Base-by-base conservation (phyloP, 163 green algal genomes). In the Scenedesmus sp. region DNA sequence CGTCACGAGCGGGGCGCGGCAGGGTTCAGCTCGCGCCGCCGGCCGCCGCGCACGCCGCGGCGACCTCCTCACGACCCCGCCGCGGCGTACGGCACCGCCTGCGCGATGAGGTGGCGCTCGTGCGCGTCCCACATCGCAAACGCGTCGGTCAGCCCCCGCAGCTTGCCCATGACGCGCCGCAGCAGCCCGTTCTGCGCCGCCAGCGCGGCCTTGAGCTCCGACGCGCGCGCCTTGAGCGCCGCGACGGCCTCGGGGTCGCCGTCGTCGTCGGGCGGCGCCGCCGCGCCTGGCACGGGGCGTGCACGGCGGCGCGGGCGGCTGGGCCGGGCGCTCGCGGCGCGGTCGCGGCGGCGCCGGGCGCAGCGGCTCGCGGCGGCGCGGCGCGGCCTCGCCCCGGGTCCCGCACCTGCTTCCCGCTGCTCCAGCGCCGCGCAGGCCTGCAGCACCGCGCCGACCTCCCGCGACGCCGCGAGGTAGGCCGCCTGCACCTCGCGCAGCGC, bases 121-220 rank as follows among this genome's bases (percentile, higher is more conserved):
- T 80, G 71, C 44, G 62, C 75, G 36, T 81, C 74, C 74, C 74
- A 83, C 65, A 83, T 71, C n/a, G 36, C 53, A 42, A 83, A 71
- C 14, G 75, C 75, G 24, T 83, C 75, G 20, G 71, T n/a, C 31
- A 77, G 18, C 54, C 65, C 54, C 39, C 75, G 39, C 54, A 83
- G 75, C 64, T 64, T 60, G 42, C 77, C 75, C 14, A 83, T 77
- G 26, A 71, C 65, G 31, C 39, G 34, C 54, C 77, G 77, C 3
- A 83, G 71, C 26, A 71, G 17, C 20, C 18, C 14, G 57, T 83
- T 83, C 28, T 64, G 60, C 2, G 44, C 18, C 13, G 63, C 17
- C 24, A 83, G 45, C 31, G 44, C 51, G 2, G 26, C 17, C 4
- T 31, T 39, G 0, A 83, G 64, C 7, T 54, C 64, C 17, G 15